These are phyloP conservation scores for Nannizziopsis arthrosporioides DNA, from an alignment of 2,329 filamentous ascomycete genomes.

Conservation along the genomic window DNA sequence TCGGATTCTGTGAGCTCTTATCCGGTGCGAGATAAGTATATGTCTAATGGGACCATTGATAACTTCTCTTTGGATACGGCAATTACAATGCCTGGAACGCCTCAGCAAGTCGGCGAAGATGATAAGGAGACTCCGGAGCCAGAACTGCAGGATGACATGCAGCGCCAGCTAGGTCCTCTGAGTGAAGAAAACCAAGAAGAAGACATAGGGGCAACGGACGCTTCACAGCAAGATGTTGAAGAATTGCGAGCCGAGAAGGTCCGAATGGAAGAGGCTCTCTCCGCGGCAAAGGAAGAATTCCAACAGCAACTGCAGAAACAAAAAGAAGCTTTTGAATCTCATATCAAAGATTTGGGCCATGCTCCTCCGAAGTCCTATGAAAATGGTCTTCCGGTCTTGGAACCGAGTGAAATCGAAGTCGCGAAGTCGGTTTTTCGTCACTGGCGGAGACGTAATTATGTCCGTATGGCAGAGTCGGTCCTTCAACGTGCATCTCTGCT, in stretches of 20 bases:
- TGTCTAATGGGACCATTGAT: slow-evolving; percentile 87
- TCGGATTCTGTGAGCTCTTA: slow-evolving; percentile 82
- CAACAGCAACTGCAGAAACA: slow-evolving; percentile 74
- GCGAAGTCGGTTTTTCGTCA: slow-evolving; percentile 56
- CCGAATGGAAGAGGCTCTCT: slow-evolving; percentile 71
- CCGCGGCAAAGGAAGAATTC: slow-evolving; percentile 74
- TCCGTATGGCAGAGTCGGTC: slow-evolving; percentile 85
- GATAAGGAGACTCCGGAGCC: slow-evolving; percentile 47
- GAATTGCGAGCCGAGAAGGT: slow-evolving; percentile 72
- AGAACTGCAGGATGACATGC: slow-evolving; percentile 68
- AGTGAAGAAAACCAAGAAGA: slow-evolving; percentile 72
- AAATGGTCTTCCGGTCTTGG: slow-evolving; percentile 43
- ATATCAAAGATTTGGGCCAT: slow-evolving; percentile 61
- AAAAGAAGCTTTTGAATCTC: slow-evolving; percentile 70
- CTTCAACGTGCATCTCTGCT: slow-evolving; percentile 75
- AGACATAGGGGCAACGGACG: slow-evolving; percentile 63
- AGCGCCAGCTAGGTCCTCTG: slow-evolving; percentile 67
- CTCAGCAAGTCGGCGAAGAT: slow-evolving; percentile 59
- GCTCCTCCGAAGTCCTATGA: slow-evolving; percentile 43
- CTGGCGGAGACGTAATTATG: slow-evolving; percentile 77
- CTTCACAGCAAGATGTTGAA: slow-evolving; percentile 62
- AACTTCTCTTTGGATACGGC: slow-evolving; percentile 93
- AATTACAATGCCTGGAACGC: slow-evolving; percentile 88
- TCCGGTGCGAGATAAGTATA: slow-evolving; percentile 81
- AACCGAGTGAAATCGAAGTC: slow-evolving; percentile 58